A percentile compares a stretch with the other conserved stretches of the same genome.
Evolutionary conservation across 164 flowering plant genomes (phyloP).

Genomic region (Macadamia integrifolia): DNA sequence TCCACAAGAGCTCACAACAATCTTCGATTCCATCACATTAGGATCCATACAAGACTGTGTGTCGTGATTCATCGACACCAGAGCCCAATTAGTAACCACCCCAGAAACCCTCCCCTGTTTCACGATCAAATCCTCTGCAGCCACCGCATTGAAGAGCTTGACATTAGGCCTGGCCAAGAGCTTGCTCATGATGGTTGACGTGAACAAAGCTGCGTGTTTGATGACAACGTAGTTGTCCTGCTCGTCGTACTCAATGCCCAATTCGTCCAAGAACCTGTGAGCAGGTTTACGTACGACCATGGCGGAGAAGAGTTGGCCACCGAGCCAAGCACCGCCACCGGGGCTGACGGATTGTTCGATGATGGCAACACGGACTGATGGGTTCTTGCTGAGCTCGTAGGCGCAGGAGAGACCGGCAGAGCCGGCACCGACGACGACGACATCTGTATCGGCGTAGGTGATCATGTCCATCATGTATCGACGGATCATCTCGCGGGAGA

Average conservation of each 20-base stretch:
- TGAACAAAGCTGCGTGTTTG: slow-evolving; percentile 91
- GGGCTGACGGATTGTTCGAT: slow-evolving; percentile 96
- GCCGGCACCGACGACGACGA: slow-evolving; percentile 86
- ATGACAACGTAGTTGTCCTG: slow-evolving; percentile 79
- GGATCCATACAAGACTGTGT: slow-evolving; percentile 99
- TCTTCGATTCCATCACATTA: slow-evolving; percentile 91
- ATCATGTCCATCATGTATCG: slow-evolving; percentile 94
- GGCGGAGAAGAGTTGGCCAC: slow-evolving; percentile 93
- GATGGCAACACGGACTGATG: slow-evolving; percentile 55
- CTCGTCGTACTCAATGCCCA: slow-evolving; percentile 76
- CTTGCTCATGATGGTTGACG: slow-evolving; percentile 91
- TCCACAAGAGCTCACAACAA: slow-evolving; percentile 94
- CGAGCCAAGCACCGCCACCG: slow-evolving; percentile 98
- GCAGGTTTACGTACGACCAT: slow-evolving; percentile 96
- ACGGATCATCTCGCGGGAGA: slow-evolving; percentile 88
- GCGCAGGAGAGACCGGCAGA: slow-evolving; percentile 90
- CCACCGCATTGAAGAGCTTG: slow-evolving; percentile 93
- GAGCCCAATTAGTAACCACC: slow-evolving; percentile 97
- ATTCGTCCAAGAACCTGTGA: slow-evolving; percentile 65
- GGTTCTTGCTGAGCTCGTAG: slow-evolving; percentile 85
- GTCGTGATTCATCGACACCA: slow-evolving; percentile 95
- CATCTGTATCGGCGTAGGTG: slow-evolving; percentile 89
- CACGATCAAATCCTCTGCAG: slow-evolving; percentile 89
- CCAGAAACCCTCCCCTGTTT: slow-evolving; percentile 63
- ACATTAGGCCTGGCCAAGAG: slow-evolving; percentile 80